Evolutionary conservation across 805 yeast species (phyloP).

Genomic region (Candida mattraensis): DNA sequence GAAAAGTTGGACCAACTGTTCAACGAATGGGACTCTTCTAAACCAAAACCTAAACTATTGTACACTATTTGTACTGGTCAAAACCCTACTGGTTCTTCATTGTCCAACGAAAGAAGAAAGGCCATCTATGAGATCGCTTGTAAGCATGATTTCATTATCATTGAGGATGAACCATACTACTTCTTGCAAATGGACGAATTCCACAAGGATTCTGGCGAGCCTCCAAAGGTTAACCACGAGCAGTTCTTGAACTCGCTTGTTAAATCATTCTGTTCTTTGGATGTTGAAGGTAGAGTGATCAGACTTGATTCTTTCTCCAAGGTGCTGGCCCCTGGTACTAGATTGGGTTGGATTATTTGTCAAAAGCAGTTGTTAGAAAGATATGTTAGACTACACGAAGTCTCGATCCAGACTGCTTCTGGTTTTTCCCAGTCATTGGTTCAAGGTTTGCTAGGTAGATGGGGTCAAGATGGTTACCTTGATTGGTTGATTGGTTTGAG

Average conservation of each 20-base stretch:
- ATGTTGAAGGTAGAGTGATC: constrained; percentile 84
- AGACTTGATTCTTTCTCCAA: constrained; percentile 90
- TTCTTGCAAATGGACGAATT: constrained; percentile 91
- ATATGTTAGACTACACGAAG: constrained; percentile 72
- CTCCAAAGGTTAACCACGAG: constrained; percentile 47
- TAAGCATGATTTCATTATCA: constrained; percentile 79
- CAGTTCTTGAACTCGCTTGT: constrained; percentile 67
- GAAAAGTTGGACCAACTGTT: constrained; percentile 53
- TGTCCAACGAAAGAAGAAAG: constrained; percentile 73
- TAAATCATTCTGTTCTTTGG: constrained; percentile 72
- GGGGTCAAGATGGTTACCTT: constrained; percentile 89
- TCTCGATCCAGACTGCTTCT: constrained; percentile 73
- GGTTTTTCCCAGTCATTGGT: constrained; percentile 77
- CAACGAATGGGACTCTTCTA: constrained; percentile 55
- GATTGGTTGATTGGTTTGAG: constrained; percentile 87
- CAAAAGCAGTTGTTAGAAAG: constrained; percentile 65
- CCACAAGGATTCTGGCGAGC: constrained; percentile 36
- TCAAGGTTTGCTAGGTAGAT: constrained; percentile 68
- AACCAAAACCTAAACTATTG: constrained; percentile 75
- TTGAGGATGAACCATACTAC: constrained; percentile 98
- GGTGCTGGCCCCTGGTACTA: constrained; percentile 86
- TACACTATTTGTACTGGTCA: constrained; percentile 96
- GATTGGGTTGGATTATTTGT: constrained; percentile 89
- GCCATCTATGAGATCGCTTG: constrained; percentile 75
- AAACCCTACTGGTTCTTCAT: constrained; percentile 93